Base-by-base conservation (phyloP, 2,329 filamentous ascomycete genomes). In the Fusarium virguliforme region DNA sequence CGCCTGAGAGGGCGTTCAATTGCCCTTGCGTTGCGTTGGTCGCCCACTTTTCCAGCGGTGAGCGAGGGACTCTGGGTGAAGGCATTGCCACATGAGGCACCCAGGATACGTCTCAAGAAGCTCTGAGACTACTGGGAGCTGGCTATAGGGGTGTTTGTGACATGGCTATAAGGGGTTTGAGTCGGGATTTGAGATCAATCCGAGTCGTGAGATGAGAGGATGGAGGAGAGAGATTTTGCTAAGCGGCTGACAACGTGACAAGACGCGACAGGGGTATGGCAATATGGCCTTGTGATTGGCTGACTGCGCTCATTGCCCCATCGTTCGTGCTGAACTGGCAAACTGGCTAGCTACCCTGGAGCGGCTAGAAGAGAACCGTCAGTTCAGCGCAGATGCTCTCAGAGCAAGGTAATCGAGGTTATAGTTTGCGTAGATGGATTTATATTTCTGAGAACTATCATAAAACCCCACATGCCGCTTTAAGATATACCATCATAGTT, bases 1-100 rank as follows among this genome's bases (percentile, higher is more conserved):
- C 95, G 50, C 96, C 96, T 43, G 94, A 92, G 57, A 97, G 85
- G 67, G 94, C 93, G 79, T 96, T 93, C 79, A 98, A 89, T 68
- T 88, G 86, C 15, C 87, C 84, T 65, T 89, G 85, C n/a, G 87
- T 88, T 35, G 88, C 87, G 34, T 77, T 74, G 43, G 83, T 79
- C 5, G 86, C 85, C 86, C 88, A 90, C 71, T 80, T 50, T 41
- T 68, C 56, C 15, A 67, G 26, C 4, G 59, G 63, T 15, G 66
- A 60, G 22, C 26, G 62, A 50, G 41, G 32, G 46, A 13, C 15
- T 61, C 37, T 15, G 22, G 35, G 50, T 43, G 48, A 26, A 22
- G 48, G 62, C 62, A 64, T 64, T 15, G 62, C 62, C 9, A 24
- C 32, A 56, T 38, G 18, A n/a, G 35, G 34, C 35, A 5, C 34